A percentile compares a stretch with the other conserved stretches of the same genome.
phyloP scores from a whole-genome alignment of 2,329 filamentous ascomycete species.

The Ophiosphaerella narmari region DNA sequence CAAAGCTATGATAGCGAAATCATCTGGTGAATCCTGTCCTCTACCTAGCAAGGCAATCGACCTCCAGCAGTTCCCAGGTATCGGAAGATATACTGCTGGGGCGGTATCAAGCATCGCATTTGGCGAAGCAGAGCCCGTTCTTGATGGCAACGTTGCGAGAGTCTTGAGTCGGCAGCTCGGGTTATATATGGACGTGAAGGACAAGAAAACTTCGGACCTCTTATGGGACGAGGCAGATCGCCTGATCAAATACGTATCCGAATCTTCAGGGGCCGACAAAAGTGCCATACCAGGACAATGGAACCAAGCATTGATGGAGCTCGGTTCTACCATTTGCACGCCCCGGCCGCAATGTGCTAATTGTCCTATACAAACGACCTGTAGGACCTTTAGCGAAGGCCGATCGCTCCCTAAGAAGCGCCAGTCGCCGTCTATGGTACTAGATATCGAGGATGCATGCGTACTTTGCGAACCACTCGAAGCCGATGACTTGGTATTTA shows the following conservation, averaged over 20 bases:
- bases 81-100: constrained; percentile 67
- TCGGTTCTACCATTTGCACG: constrained; percentile 66
- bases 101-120: constrained; percentile 68
- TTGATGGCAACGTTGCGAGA: constrained; percentile 67
- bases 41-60: constrained; percentile 55
- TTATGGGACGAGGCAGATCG: constrained; percentile 64
- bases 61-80: constrained; percentile 60
- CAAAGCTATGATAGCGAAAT: constrained; percentile 51
- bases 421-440: constrained; percentile 10
- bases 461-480: constrained; percentile 33
- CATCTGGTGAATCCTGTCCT: constrained; percentile 49
- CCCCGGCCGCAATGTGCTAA: constrained; percentile 61
- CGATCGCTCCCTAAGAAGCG: constrained; percentile 22
- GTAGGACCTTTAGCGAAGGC: constrained; percentile 41
- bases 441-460: constrained; percentile 41
- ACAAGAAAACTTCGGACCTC: constrained; percentile 58
- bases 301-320: constrained; percentile 69
- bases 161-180: constrained; percentile 66
- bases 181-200: constrained; percentile 61
- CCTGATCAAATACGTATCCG: constrained; percentile 58
- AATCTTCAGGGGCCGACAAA: constrained; percentile 27
- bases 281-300: constrained; percentile 63
- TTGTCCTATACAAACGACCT: constrained; percentile 41
- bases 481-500: constrained; percentile 33
- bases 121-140: constrained; percentile 62